A percentile compares a stretch with the other conserved stretches of the same genome.
phyloP scores from a whole-genome alignment of 176 grass and related monocot genomes.

The Olyra latifolia region DNA sequence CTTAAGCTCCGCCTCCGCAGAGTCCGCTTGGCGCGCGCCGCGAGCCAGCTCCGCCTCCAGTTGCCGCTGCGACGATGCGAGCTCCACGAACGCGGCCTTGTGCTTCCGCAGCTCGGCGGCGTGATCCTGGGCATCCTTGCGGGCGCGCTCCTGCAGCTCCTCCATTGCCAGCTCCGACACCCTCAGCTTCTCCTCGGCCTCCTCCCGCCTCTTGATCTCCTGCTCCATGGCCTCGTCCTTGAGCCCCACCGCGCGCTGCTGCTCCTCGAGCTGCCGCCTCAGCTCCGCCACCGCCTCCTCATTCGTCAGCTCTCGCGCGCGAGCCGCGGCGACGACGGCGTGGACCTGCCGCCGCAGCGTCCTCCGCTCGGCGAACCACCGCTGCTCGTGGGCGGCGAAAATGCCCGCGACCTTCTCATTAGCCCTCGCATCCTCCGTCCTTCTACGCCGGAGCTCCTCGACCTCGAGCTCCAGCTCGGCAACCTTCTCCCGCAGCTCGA shows the following conservation, averaged over 20 bases:
- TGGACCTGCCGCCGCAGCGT: constrained; percentile 63
- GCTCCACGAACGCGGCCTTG: constrained; percentile 70
- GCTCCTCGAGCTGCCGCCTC: constrained; percentile 49
- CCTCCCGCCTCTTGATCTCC: constrained; percentile 35
- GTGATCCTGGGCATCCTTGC: constrained; percentile 47
- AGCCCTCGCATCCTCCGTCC: constrained; percentile 69
- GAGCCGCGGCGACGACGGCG: constrained; percentile 53
- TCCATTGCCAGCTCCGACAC: constrained; percentile 29
- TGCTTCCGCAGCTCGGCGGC: constrained; percentile 63
- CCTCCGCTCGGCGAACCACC: constrained; percentile 63
- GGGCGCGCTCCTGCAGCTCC: constrained; percentile 40
- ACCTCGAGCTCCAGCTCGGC: constrained; percentile 37
- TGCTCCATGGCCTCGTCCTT: constrained; percentile 54
- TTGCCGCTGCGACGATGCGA: constrained; percentile 62
- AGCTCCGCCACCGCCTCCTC: constrained; percentile 46
- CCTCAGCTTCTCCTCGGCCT: constrained; percentile 46
- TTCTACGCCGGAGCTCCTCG: constrained; percentile 42
- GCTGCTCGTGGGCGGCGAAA: constrained; percentile 71
- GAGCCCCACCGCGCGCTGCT: constrained; percentile 18
- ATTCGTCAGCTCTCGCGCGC: constrained; percentile 39
- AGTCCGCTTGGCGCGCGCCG: constrained; percentile 49
- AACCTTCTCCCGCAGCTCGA: constrained; percentile 47
- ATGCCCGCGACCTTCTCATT: constrained; percentile 84
- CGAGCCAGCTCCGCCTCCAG: constrained; percentile 63
- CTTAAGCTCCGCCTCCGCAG: constrained; percentile 40